Conservation (phyloP, 305 asterid genomes). For the Rubia tinctorum region DNA sequence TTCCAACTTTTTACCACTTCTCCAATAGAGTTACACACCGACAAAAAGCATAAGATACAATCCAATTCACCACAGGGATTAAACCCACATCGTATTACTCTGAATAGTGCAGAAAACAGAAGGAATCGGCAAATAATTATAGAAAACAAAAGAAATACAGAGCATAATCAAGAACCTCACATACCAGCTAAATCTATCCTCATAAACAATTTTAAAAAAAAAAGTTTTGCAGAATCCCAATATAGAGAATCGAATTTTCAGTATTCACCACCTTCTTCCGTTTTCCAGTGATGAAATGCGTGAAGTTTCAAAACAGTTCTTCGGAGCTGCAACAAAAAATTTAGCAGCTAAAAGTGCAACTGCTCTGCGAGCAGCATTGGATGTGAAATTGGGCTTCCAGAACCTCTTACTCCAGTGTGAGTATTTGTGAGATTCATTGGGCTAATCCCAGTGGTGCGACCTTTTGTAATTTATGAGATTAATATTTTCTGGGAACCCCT, state of each 20-base stretch:
- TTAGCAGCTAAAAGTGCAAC: not conserved
- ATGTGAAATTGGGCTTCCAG: not conserved
- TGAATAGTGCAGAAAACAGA: not conserved
- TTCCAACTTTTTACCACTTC: slow-evolving; percentile 9
- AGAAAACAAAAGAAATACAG: no score
- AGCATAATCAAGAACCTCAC: not conserved
- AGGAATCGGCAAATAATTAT: no score
- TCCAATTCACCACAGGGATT: not conserved
- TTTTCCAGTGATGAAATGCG: not conserved
- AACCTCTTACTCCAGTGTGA: not conserved
- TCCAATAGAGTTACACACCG: not conserved
- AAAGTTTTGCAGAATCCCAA: not conserved
- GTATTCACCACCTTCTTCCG: not conserved
- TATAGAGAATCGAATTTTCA: not conserved
- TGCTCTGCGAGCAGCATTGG: not conserved
- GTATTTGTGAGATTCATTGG: no score
- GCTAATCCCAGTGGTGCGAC: no score
- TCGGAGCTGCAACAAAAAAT: not conserved
- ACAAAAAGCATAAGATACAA: not conserved
- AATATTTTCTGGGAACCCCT: no score
- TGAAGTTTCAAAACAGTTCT: not conserved
- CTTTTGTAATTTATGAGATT: no score
- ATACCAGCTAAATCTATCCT: not conserved
- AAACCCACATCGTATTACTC: not conserved
- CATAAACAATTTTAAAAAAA: not conserved